Evolutionary conservation across 352 stramenopile species (phyloP), one percentile per base, ranked within the genome.

Genomic region (Globisporangium emineosum): DNA sequence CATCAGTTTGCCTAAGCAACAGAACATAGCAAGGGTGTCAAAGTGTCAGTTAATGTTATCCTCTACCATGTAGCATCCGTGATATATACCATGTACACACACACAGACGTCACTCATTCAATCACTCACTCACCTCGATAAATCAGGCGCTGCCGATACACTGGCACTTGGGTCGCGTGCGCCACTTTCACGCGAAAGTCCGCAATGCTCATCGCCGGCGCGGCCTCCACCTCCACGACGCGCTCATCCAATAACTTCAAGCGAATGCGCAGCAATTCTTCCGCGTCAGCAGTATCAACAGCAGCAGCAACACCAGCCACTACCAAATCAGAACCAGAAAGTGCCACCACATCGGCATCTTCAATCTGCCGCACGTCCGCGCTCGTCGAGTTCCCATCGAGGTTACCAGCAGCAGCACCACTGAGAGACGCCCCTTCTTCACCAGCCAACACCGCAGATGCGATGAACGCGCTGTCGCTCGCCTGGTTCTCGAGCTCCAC

Each of bases 131-230:
- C 49, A 79, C 78, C 92, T 35, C 91, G 86, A 64, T 97, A 98
- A 67, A 98, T 98, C n/a, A 98, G 79, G 0, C 92, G 86, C 72
- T 97, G 92, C 23, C 85, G 71, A 9, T 86, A 54, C 17, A 69
- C 70, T 0, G 83, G 81, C 8, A 96, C 69, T 15, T 79, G 56
- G 32, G 88, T 94, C 21, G 68, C 76, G 15, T 67, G 52, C 32
- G 79, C 79, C 23, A 96, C 75, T 17, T 79, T 64, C 23, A 66
- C 71, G 40, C 86, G 86, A 59, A 96, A 92, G 30, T 86, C 82
- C n/a, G 60, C 63, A 25, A 94, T 71, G 3, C 72, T 68, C 65
- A 86, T 81, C 32, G 70, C 66, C 3, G 60, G 70, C 9, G 69
- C 32, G 5, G 78, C 83, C 21, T 72, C 53, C 21, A 96, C 71